Conservation (phyloP, 1,284 basidiomycete species). For the Veloporphyrellus conicus region DNA sequence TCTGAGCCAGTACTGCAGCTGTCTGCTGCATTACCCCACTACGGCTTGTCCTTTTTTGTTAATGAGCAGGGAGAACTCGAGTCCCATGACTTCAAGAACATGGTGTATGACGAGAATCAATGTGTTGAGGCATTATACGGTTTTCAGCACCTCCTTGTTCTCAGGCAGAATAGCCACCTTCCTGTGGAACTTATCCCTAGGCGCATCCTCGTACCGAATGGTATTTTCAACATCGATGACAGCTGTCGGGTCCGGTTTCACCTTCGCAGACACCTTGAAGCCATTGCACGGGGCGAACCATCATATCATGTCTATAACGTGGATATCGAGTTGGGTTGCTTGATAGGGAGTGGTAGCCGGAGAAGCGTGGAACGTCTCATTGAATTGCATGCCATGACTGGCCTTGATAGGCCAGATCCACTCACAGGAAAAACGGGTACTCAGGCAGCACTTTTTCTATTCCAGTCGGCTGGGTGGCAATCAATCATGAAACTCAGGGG, state of each 20-base stretch:
- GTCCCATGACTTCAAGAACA: too few species aligned
- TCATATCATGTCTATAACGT: neutral
- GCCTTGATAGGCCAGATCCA: neutral
- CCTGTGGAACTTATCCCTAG: too few species aligned
- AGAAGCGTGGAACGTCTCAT: neutral
- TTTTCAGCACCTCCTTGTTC: too few species aligned
- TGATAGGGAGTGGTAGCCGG: neutral
- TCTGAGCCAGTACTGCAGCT: constrained; percentile 3
- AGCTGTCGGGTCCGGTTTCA: neutral
- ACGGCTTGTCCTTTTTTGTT: too few species aligned
- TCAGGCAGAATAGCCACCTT: too few species aligned
- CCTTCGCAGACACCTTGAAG: too few species aligned
- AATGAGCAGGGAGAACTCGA: too few species aligned
- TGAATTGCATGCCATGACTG: neutral
- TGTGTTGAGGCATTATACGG: too few species aligned
- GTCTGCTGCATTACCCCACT: constrained; percentile 39
- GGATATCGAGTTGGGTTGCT: neutral
- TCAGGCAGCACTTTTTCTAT: neutral
- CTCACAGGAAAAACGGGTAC: neutral
- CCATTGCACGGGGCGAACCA: too few species aligned
- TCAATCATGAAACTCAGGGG: neutral
- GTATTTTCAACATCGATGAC: neutral
- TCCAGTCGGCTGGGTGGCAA: neutral
- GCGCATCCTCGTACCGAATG: neutral
- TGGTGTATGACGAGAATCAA: too few species aligned